Percentiles rank a stretch among this genome's conserved stretches.
Evolutionary conservation across 1,139 yeast species (phyloP).

Genomic region (Candida sp.): DNA sequence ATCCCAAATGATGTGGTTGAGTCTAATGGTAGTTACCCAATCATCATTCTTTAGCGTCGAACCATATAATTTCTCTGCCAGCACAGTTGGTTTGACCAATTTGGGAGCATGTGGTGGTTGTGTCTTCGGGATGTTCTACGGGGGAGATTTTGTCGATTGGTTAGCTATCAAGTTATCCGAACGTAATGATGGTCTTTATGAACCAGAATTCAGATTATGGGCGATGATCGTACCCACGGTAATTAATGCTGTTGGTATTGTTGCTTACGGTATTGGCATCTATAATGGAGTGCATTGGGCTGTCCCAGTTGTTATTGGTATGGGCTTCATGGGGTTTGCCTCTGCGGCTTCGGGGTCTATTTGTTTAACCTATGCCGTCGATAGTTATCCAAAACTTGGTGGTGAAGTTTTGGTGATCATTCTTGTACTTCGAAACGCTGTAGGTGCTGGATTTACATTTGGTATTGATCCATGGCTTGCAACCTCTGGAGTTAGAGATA

Average conservation of each 20-base stretch:
- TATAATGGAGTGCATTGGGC: slow-evolving; percentile 42
- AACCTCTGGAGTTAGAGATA: slow-evolving; percentile 26
- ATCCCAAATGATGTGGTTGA: slow-evolving; percentile 56
- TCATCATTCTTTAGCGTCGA: slow-evolving; percentile 31
- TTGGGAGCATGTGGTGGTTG: slow-evolving; percentile 39
- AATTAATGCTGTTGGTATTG: slow-evolving; percentile 38
- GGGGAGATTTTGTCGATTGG: slow-evolving; percentile 44
- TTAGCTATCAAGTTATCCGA: slow-evolving; percentile 29
- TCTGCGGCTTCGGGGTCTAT: slow-evolving; percentile 57
- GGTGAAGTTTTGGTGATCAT: slow-evolving; percentile 54
- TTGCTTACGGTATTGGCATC: slow-evolving; percentile 38
- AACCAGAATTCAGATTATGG: slow-evolving; percentile 40
- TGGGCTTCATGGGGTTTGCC: slow-evolving; percentile 54
- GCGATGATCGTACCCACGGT: slow-evolving; percentile 37
- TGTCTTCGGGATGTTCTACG: slow-evolving; percentile 37
- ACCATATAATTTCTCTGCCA: slow-evolving; percentile 36
- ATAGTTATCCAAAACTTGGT: slow-evolving; percentile 54
- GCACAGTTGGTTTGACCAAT: slow-evolving; percentile 39
- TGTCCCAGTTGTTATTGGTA: slow-evolving; percentile 49
- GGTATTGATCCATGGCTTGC: slow-evolving; percentile 47
- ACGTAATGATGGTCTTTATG: slow-evolving; percentile 35
- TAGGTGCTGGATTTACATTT: slow-evolving; percentile 46
- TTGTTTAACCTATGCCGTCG: slow-evolving; percentile 54
- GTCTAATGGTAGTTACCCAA: slow-evolving; percentile 43
- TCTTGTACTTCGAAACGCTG: slow-evolving; percentile 43